A percentile compares a stretch with the other conserved stretches of the same genome.
Conservation (phyloP, 306 rosid species). For the Inga leiocalycina region DNA sequence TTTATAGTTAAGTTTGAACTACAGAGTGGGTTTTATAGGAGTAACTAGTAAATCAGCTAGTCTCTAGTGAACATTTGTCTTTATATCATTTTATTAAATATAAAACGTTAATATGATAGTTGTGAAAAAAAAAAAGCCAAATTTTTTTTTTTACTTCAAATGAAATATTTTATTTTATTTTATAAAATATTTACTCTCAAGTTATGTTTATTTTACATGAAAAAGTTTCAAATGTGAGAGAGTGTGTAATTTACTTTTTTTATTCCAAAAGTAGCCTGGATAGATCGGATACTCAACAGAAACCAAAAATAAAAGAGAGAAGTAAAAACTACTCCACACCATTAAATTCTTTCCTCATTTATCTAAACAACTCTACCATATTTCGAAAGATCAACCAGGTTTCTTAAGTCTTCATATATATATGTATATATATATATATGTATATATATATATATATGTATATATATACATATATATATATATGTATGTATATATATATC, state of each 20-base stretch:
- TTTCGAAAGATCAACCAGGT: background rate
- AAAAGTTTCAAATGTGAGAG: background rate
- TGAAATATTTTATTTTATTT: background rate
- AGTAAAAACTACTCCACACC: background rate
- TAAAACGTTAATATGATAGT: too few relatives aligned
- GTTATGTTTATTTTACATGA: background rate
- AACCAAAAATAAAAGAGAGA: background rate
- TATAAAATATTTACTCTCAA: background rate
- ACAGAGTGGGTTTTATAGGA: too few relatives aligned
- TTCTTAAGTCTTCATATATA: background rate
- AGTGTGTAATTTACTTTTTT: background rate
- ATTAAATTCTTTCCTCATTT: background rate
- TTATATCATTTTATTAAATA: too few relatives aligned
- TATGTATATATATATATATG: background rate
- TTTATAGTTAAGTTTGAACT: too few relatives aligned
- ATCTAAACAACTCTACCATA: background rate
- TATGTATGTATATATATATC: too few relatives aligned
- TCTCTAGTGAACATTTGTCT: too few relatives aligned
- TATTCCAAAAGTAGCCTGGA: background rate
- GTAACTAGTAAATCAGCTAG: too few relatives aligned
- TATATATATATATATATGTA: too few relatives aligned
- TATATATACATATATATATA: background rate
- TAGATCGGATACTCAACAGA: background rate
- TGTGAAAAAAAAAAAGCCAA: too few relatives aligned
- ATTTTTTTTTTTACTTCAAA: too few relatives aligned